A percentile compares a stretch with the other conserved stretches of the same genome.
phyloP scores from a whole-genome alignment of 2,329 filamentous ascomycete species.

The Onygenales sp. region DNA sequence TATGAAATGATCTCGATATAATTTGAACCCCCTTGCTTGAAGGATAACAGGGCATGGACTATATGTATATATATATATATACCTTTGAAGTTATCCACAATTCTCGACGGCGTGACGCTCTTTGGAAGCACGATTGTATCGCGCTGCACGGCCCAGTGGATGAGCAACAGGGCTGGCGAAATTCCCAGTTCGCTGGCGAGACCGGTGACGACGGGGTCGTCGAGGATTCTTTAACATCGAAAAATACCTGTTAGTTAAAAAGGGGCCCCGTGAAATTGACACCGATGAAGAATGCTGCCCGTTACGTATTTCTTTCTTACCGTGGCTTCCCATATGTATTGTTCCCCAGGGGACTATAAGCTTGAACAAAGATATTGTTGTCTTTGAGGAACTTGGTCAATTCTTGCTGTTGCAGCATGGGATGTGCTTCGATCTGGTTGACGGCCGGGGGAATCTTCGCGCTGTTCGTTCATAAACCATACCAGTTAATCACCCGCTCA shows the following conservation, averaged over 20 bases:
- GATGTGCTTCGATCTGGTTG: slow-evolving; percentile 58
- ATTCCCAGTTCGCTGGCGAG: slow-evolving; percentile 53
- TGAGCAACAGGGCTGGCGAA: slow-evolving; percentile 45
- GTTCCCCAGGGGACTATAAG: slow-evolving; percentile 52
- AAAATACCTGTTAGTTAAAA: not conserved
- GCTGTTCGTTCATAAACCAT: slow-evolving; percentile 15
- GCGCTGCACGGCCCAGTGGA: slow-evolving; percentile 46
- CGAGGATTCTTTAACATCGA: slow-evolving; percentile 36
- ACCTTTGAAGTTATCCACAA: slow-evolving; percentile 36
- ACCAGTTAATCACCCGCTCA: slow-evolving; percentile 12
- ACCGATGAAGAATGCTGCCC: too few species aligned
- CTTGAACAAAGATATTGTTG: slow-evolving; percentile 47
- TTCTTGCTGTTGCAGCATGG: slow-evolving; percentile 49
- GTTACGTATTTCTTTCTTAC: not conserved
- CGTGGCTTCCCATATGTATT: slow-evolving; percentile 46
- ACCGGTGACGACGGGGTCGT: slow-evolving; percentile 50
- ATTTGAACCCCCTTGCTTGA: too few species aligned
- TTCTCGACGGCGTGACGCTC: slow-evolving; percentile 42
- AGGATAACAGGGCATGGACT: too few species aligned
- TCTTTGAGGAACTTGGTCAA: slow-evolving; percentile 43
- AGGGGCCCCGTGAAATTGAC: not conserved
- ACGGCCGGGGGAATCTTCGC: slow-evolving; percentile 37
- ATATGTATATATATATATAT: not conserved
- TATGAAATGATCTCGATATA: not conserved
- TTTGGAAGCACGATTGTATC: slow-evolving; percentile 47